A percentile compares a stretch with the other conserved stretches of the same genome.
These are phyloP conservation scores for Cercospora nicotianae DNA, from an alignment of 2,329 filamentous ascomycete genomes.

Conservation along the genomic window DNA sequence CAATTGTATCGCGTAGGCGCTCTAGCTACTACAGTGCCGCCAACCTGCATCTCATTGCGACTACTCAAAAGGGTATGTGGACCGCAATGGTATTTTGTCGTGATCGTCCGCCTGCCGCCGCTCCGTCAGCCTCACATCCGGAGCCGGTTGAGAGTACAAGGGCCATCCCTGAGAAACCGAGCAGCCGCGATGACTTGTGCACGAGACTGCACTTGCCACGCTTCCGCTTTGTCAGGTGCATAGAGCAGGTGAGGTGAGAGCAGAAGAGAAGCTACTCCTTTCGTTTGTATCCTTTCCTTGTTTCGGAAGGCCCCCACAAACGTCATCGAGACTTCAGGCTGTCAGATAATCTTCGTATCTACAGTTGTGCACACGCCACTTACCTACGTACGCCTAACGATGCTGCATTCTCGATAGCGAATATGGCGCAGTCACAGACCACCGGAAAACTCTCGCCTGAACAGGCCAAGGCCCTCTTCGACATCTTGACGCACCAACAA, in stretches of 20 bases:
- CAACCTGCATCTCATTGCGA: background rate
- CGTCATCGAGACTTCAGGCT: slow-evolving; percentile 4
- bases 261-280: background rate
- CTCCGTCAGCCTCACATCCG: background rate
- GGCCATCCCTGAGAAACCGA: background rate
- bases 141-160: background rate
- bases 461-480: slow-evolving; percentile 54
- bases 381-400: background rate
- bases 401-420: slow-evolving; percentile 5
- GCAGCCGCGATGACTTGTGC: background rate
- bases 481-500: slow-evolving; percentile 56
- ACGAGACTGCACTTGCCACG: background rate
- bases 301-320: slow-evolving; percentile 3
- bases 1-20: background rate
- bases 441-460: slow-evolving; percentile 41
- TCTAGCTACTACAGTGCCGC: background rate
- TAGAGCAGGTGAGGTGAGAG: background rate
- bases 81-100: background rate
- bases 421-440: slow-evolving; percentile 23
- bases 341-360: background rate
- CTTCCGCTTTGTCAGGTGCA: background rate
- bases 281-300: background rate
- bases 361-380: background rate
- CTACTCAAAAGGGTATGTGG: background rate
- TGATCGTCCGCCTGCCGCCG: background rate